These are phyloP conservation scores for Stephania cephalantha DNA, from an alignment of 164 flowering plant genomes.

Conservation along the genomic window DNA sequence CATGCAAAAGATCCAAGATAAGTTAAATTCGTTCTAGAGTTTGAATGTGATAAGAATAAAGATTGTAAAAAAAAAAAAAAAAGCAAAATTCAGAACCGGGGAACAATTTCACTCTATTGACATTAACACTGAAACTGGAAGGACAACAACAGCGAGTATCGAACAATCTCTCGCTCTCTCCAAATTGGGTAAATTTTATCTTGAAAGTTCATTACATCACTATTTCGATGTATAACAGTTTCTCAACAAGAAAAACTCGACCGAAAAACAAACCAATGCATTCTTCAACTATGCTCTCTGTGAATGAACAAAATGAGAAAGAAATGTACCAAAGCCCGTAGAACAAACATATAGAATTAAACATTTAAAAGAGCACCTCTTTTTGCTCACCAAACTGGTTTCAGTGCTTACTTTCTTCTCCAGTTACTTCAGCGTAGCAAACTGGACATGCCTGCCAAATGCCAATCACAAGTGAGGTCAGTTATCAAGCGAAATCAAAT, in stretches of 20 bases:
- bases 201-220: neutral
- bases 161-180: neutral
- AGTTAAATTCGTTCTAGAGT: neutral
- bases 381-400: neutral
- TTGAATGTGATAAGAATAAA: neutral
- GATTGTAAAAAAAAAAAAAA: neutral
- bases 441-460: slow-evolving; percentile 61
- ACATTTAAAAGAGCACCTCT: neutral
- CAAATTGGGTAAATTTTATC: neutral
- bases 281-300: neutral
- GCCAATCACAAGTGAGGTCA: neutral
- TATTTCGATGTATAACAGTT: neutral
- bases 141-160: neutral
- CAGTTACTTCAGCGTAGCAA: slow-evolving; percentile 64
- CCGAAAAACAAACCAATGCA: neutral
- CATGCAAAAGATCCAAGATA: neutral
- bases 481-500: neutral
- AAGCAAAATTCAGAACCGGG: neutral
- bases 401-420: slow-evolving; percentile 28
- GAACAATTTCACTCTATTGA: neutral
- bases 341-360: neutral
- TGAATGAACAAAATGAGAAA: neutral
- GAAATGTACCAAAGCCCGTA: neutral
- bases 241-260: neutral
- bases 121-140: neutral